Evolutionary conservation across 1,139 yeast species (phyloP).

Genomic region (Eremothecium coryli): DNA sequence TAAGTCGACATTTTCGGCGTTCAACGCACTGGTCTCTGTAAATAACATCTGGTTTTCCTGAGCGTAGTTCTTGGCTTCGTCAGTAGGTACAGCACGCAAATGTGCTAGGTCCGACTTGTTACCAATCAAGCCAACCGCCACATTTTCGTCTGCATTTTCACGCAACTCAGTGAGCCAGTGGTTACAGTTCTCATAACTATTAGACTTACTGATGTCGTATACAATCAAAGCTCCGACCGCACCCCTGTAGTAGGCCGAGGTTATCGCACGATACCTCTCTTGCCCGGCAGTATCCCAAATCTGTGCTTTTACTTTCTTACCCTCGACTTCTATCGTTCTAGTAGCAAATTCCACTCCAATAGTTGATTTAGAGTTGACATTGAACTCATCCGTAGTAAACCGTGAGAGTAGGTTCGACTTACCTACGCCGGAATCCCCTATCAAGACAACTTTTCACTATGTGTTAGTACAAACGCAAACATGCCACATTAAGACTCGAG

Average conservation of each 20-base stretch:
- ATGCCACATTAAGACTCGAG: no score
- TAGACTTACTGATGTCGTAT: constrained; percentile 90
- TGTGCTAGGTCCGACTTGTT: constrained; percentile 95
- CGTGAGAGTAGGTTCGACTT: constrained; percentile 89
- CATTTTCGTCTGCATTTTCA: constrained; percentile 95
- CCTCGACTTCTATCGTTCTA: constrained; percentile 87
- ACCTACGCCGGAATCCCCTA: constrained; percentile 97
- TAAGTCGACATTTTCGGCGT: constrained; percentile 88
- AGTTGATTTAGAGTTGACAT: constrained; percentile 86
- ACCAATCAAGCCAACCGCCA: constrained; percentile 92
- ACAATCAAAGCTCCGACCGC: constrained; percentile 96
- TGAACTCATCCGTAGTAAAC: constrained; percentile 92
- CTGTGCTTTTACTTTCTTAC: constrained; percentile 92
- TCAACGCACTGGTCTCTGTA: constrained; percentile 95
- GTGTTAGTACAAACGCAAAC: neutral
- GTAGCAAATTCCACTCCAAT: constrained; percentile 99
- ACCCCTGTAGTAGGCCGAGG: constrained; percentile 95
- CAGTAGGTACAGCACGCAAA: constrained; percentile 93
- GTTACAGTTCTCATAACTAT: constrained; percentile 84
- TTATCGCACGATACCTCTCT: constrained; percentile 95
- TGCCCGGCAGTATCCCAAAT: constrained; percentile 99
- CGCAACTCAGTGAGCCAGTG: constrained; percentile 94
- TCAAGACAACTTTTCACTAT: constrained; percentile 55
- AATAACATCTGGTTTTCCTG: constrained; percentile 84
- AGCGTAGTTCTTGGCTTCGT: constrained; percentile 93